Conservation (phyloP, 495 filamentous ascomycete genomes). For the Penicillium simplicissimum region DNA sequence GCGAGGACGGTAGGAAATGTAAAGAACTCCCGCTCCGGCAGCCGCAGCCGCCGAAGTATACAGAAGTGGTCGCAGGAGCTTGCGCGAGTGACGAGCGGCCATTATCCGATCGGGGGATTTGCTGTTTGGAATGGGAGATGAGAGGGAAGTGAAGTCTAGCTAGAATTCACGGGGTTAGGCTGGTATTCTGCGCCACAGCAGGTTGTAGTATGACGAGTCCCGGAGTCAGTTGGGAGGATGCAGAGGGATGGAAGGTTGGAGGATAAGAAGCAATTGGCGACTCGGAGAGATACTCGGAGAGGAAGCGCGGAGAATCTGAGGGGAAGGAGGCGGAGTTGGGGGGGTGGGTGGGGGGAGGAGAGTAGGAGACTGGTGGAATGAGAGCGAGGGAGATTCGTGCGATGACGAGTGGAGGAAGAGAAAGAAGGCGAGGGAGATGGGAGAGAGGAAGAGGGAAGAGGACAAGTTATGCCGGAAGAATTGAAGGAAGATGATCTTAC, state of each 20-base stretch:
- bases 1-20: constrained; percentile 78
- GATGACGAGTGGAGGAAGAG: background rate
- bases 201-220: background rate
- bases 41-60: constrained; percentile 61
- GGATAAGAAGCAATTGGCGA: constrained; percentile 2
- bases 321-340: background rate
- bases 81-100: constrained; percentile 58
- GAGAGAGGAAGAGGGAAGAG: constrained; percentile 12
- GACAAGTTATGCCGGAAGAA: constrained; percentile 13
- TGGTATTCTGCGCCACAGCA: background rate
- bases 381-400: constrained; percentile 1
- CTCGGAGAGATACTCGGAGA: background rate
- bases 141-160: background rate
- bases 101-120: constrained; percentile 38
- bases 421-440: background rate
- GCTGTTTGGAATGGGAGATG: background rate
- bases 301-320: background rate
- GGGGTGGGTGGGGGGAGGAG: background rate
- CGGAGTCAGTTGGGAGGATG: background rate
- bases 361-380: constrained; percentile 9
- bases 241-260: background rate
- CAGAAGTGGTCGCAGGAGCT: constrained; percentile 58
- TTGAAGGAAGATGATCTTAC: constrained; percentile 11
- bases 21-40: constrained; percentile 64
- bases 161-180: constrained; percentile 2